Evolutionary conservation across 208 protist genomes (phyloP), one percentile per base, ranked within the genome.

Genomic region (Leishmania gerbilli): DNA sequence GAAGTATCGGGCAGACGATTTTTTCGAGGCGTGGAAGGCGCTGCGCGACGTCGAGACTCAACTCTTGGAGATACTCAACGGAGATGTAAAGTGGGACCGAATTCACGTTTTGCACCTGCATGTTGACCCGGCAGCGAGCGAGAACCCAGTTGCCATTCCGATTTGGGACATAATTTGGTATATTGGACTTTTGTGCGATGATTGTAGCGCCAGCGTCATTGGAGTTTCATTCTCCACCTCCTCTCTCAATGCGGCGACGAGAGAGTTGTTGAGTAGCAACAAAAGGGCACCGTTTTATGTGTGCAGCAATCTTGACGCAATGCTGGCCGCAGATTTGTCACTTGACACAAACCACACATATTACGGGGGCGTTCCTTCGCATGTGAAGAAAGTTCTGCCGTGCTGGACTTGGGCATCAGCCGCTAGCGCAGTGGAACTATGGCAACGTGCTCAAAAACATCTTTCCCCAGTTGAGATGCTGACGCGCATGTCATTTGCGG

Each of bases 401-500:
- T 56, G 47, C 9, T 40, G 55, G 21, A 37, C 87, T 31, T 87
- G 85, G 49, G 81, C 79, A 60, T 80, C 84, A 42, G 87, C 85
- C 34, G 74, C 80, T 55, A 81, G 84, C 27, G 77, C 87, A 11
- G 51, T 93, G 7, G 86, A 89, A 31, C 34, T 89, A 40, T 88
- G 80, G 80, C 76, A 84, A 67, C 68, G 65, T 4, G 79, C 81
- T 47, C 53, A 79, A 58, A 82, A 78, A 67, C 81, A 88, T 51
- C 65, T 88, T 47, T n/a, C 72, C 7, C 67, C 86, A 27, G 87
- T 86, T n/a, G 77, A 85, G 60, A 53, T 88, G 34, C 75, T 97
- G 60, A 95, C 88, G 40, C 88, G 88, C 5, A 88, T 88, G 82
- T 88, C 81, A 42, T 92, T 95, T 87, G 85, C 87, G 31, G 88